These are phyloP conservation scores for Urochloa ruziziensis DNA, from an alignment of 176 grass and related monocot species.

Conservation along the genomic window DNA sequence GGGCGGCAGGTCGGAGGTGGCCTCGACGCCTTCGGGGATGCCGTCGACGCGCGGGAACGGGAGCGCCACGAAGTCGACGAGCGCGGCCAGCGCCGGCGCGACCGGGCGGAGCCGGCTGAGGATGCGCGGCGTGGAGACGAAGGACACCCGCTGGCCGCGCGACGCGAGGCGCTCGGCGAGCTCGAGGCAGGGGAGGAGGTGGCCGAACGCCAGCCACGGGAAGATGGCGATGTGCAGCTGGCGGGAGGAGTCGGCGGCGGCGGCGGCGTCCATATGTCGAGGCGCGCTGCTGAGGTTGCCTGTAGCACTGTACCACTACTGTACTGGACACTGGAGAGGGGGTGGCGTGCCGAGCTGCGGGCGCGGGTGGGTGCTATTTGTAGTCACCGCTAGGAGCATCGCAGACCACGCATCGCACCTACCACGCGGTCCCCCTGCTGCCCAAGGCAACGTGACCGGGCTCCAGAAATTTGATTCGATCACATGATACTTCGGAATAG, in stretches of 20 bases:
- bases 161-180: neutral
- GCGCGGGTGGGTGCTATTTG: too few relatives aligned
- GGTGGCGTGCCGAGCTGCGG: too few relatives aligned
- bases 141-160: neutral
- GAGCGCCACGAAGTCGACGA: neutral
- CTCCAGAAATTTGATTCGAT: too few relatives aligned
- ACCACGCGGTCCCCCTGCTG: too few relatives aligned
- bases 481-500: too few relatives aligned
- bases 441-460: too few relatives aligned
- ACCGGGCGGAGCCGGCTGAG: neutral
- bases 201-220: conserved; percentile 8
- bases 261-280: too few relatives aligned
- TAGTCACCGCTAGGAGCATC: too few relatives aligned
- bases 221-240: neutral
- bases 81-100: neutral
- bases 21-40: neutral
- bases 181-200: neutral
- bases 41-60: neutral
- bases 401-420: too few relatives aligned
- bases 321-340: too few relatives aligned
- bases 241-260: neutral
- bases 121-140: neutral
- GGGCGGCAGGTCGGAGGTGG: neutral
- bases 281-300: too few relatives aligned
- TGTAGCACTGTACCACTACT: too few relatives aligned